A percentile compares a stretch with the other conserved stretches of the same genome.
phyloP scores from a whole-genome alignment of 495 filamentous ascomycete genomes.

The Lasiosphaeriaceae sp. region DNA sequence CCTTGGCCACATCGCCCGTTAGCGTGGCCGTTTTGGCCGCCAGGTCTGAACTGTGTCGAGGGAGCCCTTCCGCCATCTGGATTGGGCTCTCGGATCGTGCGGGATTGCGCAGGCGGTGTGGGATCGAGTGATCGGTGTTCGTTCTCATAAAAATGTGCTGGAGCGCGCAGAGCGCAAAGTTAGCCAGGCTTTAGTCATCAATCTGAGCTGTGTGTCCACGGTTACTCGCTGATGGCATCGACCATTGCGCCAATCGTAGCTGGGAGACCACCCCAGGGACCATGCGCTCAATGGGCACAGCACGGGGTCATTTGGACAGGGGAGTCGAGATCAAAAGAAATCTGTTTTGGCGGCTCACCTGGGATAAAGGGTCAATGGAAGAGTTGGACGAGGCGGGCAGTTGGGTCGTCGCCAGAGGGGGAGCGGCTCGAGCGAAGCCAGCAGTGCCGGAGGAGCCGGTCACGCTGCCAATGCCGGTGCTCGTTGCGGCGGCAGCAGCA shows the following conservation, averaged over 20 bases:
- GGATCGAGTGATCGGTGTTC: constrained; percentile 68
- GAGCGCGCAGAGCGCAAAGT: background rate
- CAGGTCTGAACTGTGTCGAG: constrained; percentile 37
- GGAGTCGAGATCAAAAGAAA: background rate
- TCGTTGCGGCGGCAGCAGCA: background rate
- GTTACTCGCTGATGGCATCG: background rate
- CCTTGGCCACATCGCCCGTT: constrained; percentile 44
- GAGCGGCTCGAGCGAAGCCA: background rate
- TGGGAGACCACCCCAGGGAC: background rate
- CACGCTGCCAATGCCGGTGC: constrained; percentile 2
- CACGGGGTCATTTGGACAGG: background rate
- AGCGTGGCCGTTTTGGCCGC: constrained; percentile 22
- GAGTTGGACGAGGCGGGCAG: constrained; percentile 16
- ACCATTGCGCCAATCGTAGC: background rate
- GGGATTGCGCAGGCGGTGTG: constrained; percentile 59
- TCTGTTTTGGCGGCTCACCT: constrained; percentile 27
- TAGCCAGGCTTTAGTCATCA: background rate
- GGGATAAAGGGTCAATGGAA: constrained; percentile 45
- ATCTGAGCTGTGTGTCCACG: background rate
- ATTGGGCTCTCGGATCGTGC: constrained; percentile 50
- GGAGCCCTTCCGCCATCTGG: constrained; percentile 35
- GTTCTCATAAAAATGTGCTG: constrained; percentile 77
- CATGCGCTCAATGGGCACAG: background rate
- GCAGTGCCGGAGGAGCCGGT: constrained; percentile 2
- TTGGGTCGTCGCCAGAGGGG: background rate